A percentile compares a stretch with the other conserved stretches of the same genome.
phyloP scores from a whole-genome alignment of 2,329 filamentous ascomycete genomes.

The Rhexocercosporidium sp. region DNA sequence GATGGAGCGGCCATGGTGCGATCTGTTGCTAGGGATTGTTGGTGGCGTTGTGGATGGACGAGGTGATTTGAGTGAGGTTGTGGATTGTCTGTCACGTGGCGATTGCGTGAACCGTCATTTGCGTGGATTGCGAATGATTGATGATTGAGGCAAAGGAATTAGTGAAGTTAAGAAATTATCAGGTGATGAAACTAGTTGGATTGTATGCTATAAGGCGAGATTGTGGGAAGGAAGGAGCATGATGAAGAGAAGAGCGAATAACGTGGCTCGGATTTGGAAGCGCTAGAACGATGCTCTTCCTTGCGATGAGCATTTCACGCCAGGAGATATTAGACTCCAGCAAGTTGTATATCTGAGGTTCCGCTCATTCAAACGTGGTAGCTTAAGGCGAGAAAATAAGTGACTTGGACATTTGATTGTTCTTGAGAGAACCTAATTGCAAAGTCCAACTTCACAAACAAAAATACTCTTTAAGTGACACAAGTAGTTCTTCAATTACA shows the following conservation, averaged over 20 bases:
- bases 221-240: too few relatives aligned
- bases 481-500: not conserved
- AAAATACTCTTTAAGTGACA: too few relatives aligned
- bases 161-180: too few relatives aligned
- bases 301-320: too few relatives aligned
- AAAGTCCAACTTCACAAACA: not conserved
- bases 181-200: too few relatives aligned
- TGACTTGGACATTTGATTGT: not conserved
- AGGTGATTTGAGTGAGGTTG: not conserved
- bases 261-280: too few relatives aligned
- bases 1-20: not conserved
- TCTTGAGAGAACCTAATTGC: not conserved
- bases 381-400: not conserved
- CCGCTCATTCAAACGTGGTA: too few relatives aligned
- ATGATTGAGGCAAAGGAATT: not conserved
- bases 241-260: too few relatives aligned
- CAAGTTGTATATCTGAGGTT: too few relatives aligned
- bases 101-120: not conserved
- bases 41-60: not conserved
- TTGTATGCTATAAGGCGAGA: too few relatives aligned
- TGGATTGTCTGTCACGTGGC: conserved; percentile 1
- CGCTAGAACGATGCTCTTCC: too few relatives aligned
- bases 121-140: not conserved
- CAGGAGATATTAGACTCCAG: too few relatives aligned
- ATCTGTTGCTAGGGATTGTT: not conserved